phyloP scores from a whole-genome alignment of 169 alveolate species.

The Cryptosporidium muris region DNA sequence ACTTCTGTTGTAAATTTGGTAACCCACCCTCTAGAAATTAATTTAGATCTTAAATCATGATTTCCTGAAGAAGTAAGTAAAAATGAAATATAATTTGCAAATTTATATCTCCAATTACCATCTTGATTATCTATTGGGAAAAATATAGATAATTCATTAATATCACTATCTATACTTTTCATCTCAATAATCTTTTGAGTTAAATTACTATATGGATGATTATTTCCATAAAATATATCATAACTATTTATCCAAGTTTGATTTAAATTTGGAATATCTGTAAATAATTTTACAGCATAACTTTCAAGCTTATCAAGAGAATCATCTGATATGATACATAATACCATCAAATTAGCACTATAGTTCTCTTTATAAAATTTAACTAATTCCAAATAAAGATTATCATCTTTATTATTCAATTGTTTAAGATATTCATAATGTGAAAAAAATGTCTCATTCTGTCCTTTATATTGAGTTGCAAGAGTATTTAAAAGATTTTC shows the following conservation, averaged over 20 bases:
- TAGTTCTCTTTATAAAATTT: constrained; percentile 22
- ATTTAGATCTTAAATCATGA: too few relatives aligned
- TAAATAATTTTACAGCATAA: constrained; percentile 33
- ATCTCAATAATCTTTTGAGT: constrained; percentile 19
- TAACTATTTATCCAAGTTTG: constrained; percentile 19
- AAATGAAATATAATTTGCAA: constrained; percentile 40
- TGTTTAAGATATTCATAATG: background rate
- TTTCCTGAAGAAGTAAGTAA: constrained; percentile 5
- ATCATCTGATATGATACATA: constrained; percentile 38
- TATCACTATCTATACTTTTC: background rate
- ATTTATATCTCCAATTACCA: constrained; percentile 40
- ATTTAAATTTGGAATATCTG: constrained; percentile 27
- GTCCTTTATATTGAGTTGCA: background rate
- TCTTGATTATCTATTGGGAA: constrained; percentile 51
- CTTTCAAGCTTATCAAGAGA: constrained; percentile 29
- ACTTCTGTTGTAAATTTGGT: constrained; percentile 16
- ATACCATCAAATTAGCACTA: constrained; percentile 43
- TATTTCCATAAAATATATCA: constrained; percentile 5
- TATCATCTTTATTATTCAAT: background rate
- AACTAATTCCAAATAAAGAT: constrained; percentile 28
- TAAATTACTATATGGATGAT: constrained; percentile 32
- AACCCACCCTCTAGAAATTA: constrained; percentile 58
- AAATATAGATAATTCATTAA: background rate
- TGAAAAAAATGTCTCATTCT: constrained; percentile 25
- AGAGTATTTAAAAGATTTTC: background rate